Conservation (phyloP, 495 filamentous ascomycete genomes). For the Penicillium angulare region DNA sequence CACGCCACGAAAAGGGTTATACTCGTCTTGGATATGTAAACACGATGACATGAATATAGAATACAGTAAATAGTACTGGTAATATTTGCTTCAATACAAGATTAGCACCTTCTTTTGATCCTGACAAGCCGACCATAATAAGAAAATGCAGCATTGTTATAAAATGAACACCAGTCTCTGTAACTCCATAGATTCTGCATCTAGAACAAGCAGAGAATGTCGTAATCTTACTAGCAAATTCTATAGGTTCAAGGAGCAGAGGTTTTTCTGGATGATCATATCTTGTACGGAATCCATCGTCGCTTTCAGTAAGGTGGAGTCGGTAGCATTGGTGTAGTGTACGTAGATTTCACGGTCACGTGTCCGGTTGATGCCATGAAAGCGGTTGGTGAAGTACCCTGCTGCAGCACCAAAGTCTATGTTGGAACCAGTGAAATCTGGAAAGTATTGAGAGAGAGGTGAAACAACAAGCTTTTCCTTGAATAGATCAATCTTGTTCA, state of each 20-base stretch:
- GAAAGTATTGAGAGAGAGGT: slow-evolving; percentile 87
- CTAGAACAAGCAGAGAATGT: too few species aligned
- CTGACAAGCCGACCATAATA: too few species aligned
- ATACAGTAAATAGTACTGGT: too few species aligned
- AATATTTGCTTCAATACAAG: too few species aligned
- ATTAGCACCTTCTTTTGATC: too few species aligned
- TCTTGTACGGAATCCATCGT: slow-evolving; percentile 98
- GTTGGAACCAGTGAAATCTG: slow-evolving; percentile 71
- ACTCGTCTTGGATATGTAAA: too few species aligned
- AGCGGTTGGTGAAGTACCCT: slow-evolving; percentile 88
- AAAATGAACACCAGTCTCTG: too few species aligned
- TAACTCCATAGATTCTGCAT: too few species aligned
- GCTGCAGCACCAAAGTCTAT: slow-evolving; percentile 60
- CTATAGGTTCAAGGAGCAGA: slow-evolving; percentile 92
- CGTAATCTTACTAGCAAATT: too few species aligned
- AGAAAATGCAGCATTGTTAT: too few species aligned
- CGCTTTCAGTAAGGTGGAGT: slow-evolving; percentile 92
- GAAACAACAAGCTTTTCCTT: slow-evolving; percentile 79
- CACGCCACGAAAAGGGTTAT: too few species aligned
- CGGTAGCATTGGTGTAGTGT: slow-evolving; percentile 91
- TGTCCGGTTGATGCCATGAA: slow-evolving; percentile 80
- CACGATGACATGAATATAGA: too few species aligned
- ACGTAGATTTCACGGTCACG: slow-evolving; percentile 88
- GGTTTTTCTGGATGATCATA: slow-evolving; percentile 98
- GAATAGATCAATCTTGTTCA: slow-evolving; percentile 99